Evolutionary conservation across 179 eudicot species (phyloP).

Genomic region (Camellia oleifera): DNA sequence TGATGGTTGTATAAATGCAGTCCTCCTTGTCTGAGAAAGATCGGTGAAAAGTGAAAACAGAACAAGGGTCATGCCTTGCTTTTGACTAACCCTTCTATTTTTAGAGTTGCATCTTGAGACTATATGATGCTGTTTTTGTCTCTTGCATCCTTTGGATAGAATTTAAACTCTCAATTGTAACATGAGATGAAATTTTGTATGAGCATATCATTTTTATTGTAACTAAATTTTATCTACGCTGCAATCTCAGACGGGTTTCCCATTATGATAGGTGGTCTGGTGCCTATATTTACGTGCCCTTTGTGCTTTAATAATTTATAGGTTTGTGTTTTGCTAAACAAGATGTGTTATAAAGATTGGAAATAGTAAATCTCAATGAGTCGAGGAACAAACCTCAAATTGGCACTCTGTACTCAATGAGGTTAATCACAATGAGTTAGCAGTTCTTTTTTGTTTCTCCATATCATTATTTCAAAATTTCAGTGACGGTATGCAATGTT

Average conservation of each 20-base stretch:
- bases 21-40: slow-evolving; percentile 58
- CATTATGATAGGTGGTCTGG: neutral
- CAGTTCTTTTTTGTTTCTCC: too few relatives aligned
- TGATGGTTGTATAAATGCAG: slow-evolving; percentile 93
- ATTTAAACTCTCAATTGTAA: neutral
- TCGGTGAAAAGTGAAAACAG: neutral
- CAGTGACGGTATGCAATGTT: too few relatives aligned
- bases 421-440: too few relatives aligned
- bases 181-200: neutral
- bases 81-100: neutral
- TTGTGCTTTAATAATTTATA: neutral
- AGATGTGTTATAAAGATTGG: too few relatives aligned
- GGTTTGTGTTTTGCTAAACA: neutral
- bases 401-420: too few relatives aligned
- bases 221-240: neutral
- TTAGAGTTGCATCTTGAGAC: slow-evolving; percentile 1
- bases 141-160: neutral
- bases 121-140: neutral
- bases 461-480: too few relatives aligned
- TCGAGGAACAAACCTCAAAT: too few relatives aligned
- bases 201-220: neutral
- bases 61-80: neutral
- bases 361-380: too few relatives aligned
- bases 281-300: neutral
- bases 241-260: neutral